Percentiles rank a stretch among this genome's conserved stretches.
phyloP scores from a whole-genome alignment of 1,284 basidiomycete genomes.

The Cryptococcus sp. region DNA sequence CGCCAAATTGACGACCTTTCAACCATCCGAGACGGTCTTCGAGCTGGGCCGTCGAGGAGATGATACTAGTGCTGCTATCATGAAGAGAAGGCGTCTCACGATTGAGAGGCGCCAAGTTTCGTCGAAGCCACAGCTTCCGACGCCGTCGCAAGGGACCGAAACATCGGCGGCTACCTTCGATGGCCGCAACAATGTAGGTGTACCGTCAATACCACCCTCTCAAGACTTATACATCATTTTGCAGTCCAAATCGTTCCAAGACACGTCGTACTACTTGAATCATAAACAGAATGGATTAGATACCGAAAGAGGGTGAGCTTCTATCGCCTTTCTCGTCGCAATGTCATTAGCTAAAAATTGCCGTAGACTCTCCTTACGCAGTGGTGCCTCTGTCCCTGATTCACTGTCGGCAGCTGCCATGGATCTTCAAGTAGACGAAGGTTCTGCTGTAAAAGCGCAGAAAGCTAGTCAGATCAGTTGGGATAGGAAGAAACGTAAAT shows the following conservation, averaged over 20 bases:
- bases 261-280: constrained; percentile 87
- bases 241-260: constrained; percentile 60
- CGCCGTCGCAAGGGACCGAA: too few relatives aligned
- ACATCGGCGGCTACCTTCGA: too few relatives aligned
- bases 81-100: constrained; percentile 73
- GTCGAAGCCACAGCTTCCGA: too few relatives aligned
- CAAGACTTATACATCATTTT: neutral
- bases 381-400: constrained; percentile 79
- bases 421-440: constrained; percentile 82
- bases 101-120: too few relatives aligned
- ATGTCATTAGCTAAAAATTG: constrained; percentile 2
- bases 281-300: constrained; percentile 83
- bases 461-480: constrained; percentile 70
- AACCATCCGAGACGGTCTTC: constrained; percentile 86
- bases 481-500: constrained; percentile 98
- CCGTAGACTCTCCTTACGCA: constrained; percentile 72
- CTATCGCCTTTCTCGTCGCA: neutral
- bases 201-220: too few relatives aligned
- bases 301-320: constrained; percentile 79
- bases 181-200: too few relatives aligned
- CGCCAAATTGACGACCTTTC: constrained; percentile 75
- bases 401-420: constrained; percentile 80
- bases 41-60: constrained; percentile 80
- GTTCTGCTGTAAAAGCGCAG: constrained; percentile 63
- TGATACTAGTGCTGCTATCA: constrained; percentile 68